Base-by-base conservation (phyloP, 495 filamentous ascomycete genomes). In the Entonaema liquescens region DNA sequence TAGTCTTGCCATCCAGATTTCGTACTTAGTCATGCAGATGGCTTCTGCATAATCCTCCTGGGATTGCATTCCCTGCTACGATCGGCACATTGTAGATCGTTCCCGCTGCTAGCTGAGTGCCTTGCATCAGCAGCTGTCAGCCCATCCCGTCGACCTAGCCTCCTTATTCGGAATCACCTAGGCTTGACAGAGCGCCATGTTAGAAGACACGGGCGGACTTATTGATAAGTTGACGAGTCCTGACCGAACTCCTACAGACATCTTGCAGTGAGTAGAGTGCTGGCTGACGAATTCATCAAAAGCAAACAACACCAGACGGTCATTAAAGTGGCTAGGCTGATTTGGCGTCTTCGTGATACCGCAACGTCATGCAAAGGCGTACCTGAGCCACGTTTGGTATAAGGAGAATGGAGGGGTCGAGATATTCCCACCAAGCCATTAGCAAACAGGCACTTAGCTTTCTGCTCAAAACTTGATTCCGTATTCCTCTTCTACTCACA, bases 61-160 rank as follows among this genome's bases (percentile, higher is more conserved):
- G 58, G 58, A 62, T 62, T 19, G 1, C 36, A 4, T 8, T 8
- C 50, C 65, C 38, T 49, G 65, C 17, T 28, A 25, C 26, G 50
- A 68, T 68, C 65, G 25, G 58, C 57, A 50, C 12, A 5, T 29
- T 57, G 65, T 57, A 61, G 65, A 68, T 68, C 65, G 33, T 49
- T 62, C 58, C 65, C 65, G 58, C 57, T 49, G 35, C 49, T 31
- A 47, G 25, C 28, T 21, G 12, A 17, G 19, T 35, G 28, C 49
- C 65, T 59, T 62, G 36, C 58, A 68, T 68, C 57, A 68, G 50
- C 58, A 19, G 17, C 42, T 53, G 31, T 33, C 1, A 33, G 31
- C 31, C 6, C 31, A 33, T 33, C 31, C 31, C 7, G 29, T 28
- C 28, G 35, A 35, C n/a, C 13, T 56, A 17, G 28, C 19, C 29